Percentiles rank a stretch among this genome's conserved stretches.
These are phyloP conservation scores for Wickerhamomyces chaumierensis DNA, from an alignment of 805 yeast genomes.

Conservation along the genomic window DNA sequence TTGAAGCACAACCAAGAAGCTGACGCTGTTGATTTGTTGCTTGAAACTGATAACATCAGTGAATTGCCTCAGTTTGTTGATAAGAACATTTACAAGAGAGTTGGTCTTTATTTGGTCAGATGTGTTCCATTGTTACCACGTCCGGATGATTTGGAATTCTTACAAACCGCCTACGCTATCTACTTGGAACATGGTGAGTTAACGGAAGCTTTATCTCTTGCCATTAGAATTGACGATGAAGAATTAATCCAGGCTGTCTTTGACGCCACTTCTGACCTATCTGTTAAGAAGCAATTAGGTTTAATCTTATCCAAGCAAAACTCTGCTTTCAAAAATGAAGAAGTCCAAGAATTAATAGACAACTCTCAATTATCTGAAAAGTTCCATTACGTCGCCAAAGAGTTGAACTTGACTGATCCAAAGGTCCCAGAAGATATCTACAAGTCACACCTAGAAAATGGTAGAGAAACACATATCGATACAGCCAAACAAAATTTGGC, in stretches of 20 bases:
- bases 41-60: slow-evolving; percentile 84
- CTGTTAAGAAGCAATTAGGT: slow-evolving; percentile 82
- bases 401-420: slow-evolving; percentile 79
- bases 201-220: slow-evolving; percentile 84
- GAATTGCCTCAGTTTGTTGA: slow-evolving; percentile 78
- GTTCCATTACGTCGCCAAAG: slow-evolving; percentile 71
- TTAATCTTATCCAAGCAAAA: slow-evolving; percentile 82
- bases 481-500: slow-evolving; percentile 94
- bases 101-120: slow-evolving; percentile 86
- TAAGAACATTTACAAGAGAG: slow-evolving; percentile 72
- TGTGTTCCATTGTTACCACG: slow-evolving; percentile 96
- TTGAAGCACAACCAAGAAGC: slow-evolving; percentile 95
- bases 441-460: slow-evolving; percentile 77
- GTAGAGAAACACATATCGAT: slow-evolving; percentile 57
- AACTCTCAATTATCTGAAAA: slow-evolving; percentile 71
- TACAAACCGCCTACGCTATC: slow-evolving; percentile 80
- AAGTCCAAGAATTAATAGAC: slow-evolving; percentile 75
- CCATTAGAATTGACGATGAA: slow-evolving; percentile 81
- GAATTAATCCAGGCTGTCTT: slow-evolving; percentile 69
- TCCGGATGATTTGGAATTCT: slow-evolving; percentile 79
- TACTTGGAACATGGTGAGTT: slow-evolving; percentile 69
- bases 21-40: slow-evolving; percentile 88
- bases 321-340: slow-evolving; percentile 62
- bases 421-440: slow-evolving; percentile 92
- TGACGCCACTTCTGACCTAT: slow-evolving; percentile 61